These are phyloP conservation scores for Euphrasia arctica DNA, from an alignment of 305 asterid genomes.

Conservation along the genomic window DNA sequence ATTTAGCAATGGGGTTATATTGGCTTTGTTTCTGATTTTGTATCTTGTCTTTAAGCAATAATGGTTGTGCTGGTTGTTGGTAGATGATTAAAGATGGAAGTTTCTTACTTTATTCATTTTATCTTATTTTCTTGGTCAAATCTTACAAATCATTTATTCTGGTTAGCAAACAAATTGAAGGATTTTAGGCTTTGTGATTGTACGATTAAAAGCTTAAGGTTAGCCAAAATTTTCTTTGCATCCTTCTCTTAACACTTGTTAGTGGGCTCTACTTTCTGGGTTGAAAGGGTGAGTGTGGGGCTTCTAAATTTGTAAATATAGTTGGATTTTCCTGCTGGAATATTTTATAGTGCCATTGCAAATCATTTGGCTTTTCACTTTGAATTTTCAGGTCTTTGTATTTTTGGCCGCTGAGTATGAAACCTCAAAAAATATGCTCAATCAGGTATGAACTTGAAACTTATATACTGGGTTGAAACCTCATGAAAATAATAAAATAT, in stretches of 20 bases:
- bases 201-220: too few relatives aligned
- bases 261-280: constrained; percentile 2
- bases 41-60: neutral
- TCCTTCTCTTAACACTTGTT: neutral
- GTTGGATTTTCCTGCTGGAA: constrained; percentile 14
- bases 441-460: constrained; percentile 53
- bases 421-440: constrained; percentile 77
- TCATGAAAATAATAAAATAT: too few relatives aligned
- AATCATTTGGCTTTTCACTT: neutral
- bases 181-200: too few relatives aligned
- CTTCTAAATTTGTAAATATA: constrained; percentile 1
- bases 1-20: constrained; percentile 10
- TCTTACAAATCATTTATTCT: too few relatives aligned
- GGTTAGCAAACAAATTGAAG: too few relatives aligned
- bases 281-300: constrained; percentile 2
- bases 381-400: constrained; percentile 75
- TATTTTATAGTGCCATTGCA: constrained; percentile 18
- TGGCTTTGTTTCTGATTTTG: constrained; percentile 17
- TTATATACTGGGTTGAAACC: neutral
- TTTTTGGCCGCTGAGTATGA: constrained; percentile 92
- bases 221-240: neutral
- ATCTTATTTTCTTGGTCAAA: too few relatives aligned
- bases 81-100: too few relatives aligned
- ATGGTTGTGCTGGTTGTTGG: too few relatives aligned
- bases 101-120: too few relatives aligned